Percentiles rank a stretch among this genome's conserved stretches.
phyloP scores from a whole-genome alignment of 805 yeast genomes.

The Spathaspora hagerdaliae region DNA sequence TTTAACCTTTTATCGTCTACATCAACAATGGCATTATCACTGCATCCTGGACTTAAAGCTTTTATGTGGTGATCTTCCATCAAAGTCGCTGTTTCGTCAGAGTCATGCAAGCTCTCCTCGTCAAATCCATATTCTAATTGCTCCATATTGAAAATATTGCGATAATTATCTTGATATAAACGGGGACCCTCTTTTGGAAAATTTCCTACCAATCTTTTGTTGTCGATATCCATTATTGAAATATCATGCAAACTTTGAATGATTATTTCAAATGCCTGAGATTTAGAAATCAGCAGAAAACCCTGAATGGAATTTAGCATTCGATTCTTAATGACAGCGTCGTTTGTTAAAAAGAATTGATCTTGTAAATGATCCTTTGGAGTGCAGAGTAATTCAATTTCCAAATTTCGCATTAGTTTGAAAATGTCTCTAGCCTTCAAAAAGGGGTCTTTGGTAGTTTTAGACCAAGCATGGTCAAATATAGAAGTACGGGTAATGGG shows the following conservation, averaged over 20 bases:
- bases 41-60: background rate
- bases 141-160: background rate
- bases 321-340: background rate
- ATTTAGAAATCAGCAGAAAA: background rate
- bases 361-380: background rate
- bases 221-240: constrained; percentile 13
- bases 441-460: background rate
- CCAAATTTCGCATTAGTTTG: constrained; percentile 2
- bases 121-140: background rate
- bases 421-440: background rate
- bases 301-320: background rate
- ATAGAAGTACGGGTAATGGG: background rate
- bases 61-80: constrained; percentile 6
- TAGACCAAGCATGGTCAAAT: constrained; percentile 3
- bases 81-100: constrained; percentile 10
- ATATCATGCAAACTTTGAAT: constrained; percentile 13
- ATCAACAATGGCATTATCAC: background rate
- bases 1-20: background rate
- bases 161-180: background rate
- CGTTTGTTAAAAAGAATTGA: constrained; percentile 1
- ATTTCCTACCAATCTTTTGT: constrained; percentile 12
- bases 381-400: background rate
- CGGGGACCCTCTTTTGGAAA: constrained; percentile 3
- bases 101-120: constrained; percentile 2
- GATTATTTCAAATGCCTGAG: constrained; percentile 12